Evolutionary conservation across 2,329 filamentous ascomycete genomes (phyloP), one percentile per base, ranked within the genome.

Genomic region (Aspergillus fumigatiaffinis): DNA sequence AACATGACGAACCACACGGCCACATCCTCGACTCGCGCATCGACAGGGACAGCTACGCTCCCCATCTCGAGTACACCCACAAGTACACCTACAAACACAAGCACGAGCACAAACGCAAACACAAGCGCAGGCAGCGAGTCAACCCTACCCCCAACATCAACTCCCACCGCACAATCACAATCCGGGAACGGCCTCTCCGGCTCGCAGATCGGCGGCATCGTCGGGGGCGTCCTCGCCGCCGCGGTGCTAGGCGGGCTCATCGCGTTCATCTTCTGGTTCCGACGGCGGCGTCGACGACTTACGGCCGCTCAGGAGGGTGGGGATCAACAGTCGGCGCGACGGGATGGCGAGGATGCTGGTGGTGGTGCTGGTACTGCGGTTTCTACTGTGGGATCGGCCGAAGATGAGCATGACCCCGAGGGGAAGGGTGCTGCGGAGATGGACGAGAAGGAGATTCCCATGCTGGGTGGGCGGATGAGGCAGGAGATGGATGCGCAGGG

Each of bases 401-500:
- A 35, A 6, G 32, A 35, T 14, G 32, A 35, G 4, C 32, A 14
- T 17, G 32, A 17, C 17, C 12, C 32, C 12, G 12, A 6, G 4
- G 32, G 29, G 25, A 38, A 46, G 12, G 23, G 4, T 7, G 10
- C 28, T 41, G 28, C 25, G n/a, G 55, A 46, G 28, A 47, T 21
- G 21, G 49, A 21, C 26, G 54, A 50, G 1, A 53, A 46, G 17
- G 53, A 52, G 4, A 25, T 47, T 21, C 58, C 47, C 21, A 60
- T 60, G 55, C 48, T 60, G 46, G 58, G 46, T 23, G 58, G 53
- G 29, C 52, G 9, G 35, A 55, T 55, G 56, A 55, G 49, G 32
- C 55, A 55, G 38, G 58, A 60, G 50, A 35, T 60, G 51, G 58
- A 60, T 58, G 58, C 50, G 14, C 29, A 52, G 10, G 58, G 58